These are phyloP conservation scores for Nannizzia gypsea DNA, from an alignment of 2,329 filamentous ascomycete species.

Conservation along the genomic window DNA sequence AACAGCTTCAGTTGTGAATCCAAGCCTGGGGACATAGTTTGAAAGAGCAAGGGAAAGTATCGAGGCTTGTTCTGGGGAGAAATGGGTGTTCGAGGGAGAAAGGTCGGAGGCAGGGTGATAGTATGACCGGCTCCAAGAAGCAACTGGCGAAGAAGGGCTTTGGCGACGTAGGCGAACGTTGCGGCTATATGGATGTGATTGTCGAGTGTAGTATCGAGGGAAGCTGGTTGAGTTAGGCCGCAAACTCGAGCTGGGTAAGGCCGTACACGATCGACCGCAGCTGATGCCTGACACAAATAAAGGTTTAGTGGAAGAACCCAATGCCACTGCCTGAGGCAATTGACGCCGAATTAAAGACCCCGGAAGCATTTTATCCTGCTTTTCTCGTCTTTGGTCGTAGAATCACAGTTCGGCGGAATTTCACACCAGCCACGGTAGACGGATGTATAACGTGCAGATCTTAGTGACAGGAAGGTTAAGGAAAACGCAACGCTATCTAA, in stretches of 20 bases:
- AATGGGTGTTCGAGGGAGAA: slow-evolving; percentile 35
- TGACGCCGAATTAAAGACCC: neutral
- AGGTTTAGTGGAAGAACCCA: neutral
- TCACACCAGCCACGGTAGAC: neutral
- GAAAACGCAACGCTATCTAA: neutral
- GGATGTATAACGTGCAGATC: neutral
- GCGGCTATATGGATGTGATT: neutral
- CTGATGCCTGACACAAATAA: neutral
- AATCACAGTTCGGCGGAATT: neutral
- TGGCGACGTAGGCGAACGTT: neutral
- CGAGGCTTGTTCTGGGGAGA: slow-evolving; percentile 51
- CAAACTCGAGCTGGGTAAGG: neutral
- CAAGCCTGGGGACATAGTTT: slow-evolving; percentile 62
- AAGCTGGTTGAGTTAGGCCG: slow-evolving; percentile 54
- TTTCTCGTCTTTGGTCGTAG: neutral
- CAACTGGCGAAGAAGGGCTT: neutral
- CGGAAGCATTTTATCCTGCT: neutral
- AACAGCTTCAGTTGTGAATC: slow-evolving; percentile 67
- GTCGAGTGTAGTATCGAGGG: slow-evolving; percentile 34
- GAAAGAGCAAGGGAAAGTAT: slow-evolving; percentile 71
- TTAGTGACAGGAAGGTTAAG: neutral
- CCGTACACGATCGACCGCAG: neutral
- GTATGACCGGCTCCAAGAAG: slow-evolving; percentile 28
- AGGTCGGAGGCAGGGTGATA: slow-evolving; percentile 45
- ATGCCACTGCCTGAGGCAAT: neutral